Evolutionary conservation across 2,329 filamentous ascomycete genomes (phyloP).

Genomic region (Ceratocystis diversiconidia): DNA sequence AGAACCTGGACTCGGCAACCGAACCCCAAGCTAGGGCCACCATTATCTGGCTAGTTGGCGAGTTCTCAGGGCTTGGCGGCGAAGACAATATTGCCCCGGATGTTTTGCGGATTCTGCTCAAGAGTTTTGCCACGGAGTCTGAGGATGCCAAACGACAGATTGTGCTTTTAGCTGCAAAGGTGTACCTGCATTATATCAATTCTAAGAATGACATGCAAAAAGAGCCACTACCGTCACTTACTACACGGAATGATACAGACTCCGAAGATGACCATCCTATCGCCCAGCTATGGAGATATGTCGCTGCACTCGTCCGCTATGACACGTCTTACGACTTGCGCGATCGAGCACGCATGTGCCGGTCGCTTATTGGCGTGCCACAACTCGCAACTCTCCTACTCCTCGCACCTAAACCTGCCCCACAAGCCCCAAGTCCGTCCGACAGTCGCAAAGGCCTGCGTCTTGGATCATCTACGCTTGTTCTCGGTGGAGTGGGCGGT

Average conservation of each 20-base stretch:
- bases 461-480: conserved; percentile 72
- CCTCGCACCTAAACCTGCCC: conserved; percentile 84
- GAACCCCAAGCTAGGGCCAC: conserved; percentile 82
- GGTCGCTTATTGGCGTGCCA: conserved; percentile 64
- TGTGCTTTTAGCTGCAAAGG: conserved; percentile 83
- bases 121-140: conserved; percentile 69
- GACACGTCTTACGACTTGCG: conserved; percentile 91
- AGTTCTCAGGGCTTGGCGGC: conserved; percentile 68
- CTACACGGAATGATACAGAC: conserved; percentile 27
- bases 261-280: conserved; percentile 49
- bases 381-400: conserved; percentile 84
- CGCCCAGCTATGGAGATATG: conserved; percentile 68
- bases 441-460: conserved; percentile 65
- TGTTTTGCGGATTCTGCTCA: conserved; percentile 74
- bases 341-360: conserved; percentile 80
- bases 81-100: conserved; percentile 88
- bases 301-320: conserved; percentile 73
- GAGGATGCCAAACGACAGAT: conserved; percentile 85
- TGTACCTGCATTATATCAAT: conserved; percentile 81
- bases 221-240: conserved; percentile 25
- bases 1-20: conserved; percentile 76
- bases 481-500: conserved; percentile 63
- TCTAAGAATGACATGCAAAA: conserved; percentile 34
- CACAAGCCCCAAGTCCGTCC: conserved; percentile 77
- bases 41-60: conserved; percentile 94